Base-by-base conservation (phyloP, 2,329 filamentous ascomycete genomes). In the Phyllosticta citriasiana region DNA sequence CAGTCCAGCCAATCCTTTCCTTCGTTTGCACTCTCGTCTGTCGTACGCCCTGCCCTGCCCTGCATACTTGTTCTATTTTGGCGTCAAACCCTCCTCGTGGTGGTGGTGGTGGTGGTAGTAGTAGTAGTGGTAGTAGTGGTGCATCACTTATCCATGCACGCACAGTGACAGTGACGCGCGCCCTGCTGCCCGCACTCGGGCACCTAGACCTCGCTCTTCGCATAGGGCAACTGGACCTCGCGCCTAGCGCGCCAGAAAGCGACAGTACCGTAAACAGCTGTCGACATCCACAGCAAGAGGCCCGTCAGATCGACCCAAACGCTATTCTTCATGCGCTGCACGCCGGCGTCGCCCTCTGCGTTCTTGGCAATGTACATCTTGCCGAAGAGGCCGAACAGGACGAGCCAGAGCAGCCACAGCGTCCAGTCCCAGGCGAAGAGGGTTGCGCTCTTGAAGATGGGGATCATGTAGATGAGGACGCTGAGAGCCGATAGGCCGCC, bases 351-450 rank as follows among this genome's bases (percentile, higher is more conserved):
- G 14, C 85, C 85, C 70, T 88, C 79, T 0, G 86, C 72, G 62
- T 90, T 73, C 68, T 86, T 85, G 59, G 83, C 74, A 70, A 96
- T 88, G 78, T 87, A 96, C 80, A 93, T 84, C 67, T 82, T 85
- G 59, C 86, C 91, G 71, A 96, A 96, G 63, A 94, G 77, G 19
- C 90, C 91, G 72, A 96, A 96, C 5, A 94, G 79, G 1, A 85
- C 83, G 63, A 91, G 84, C 87, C 89, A 96, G 30, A 95, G 81
- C 64, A 94, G 78, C 67, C 40, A 51, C 9, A 57, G 35, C 35
- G 60, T 50, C 61, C 58, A 75, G 72, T 91, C 88, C 86, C 89
- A 91, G 57, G 79, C 75, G 69, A 89, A 88, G 59, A 84, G 76
- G 55, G 57, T 54, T 3, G 54, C 51, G 50, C 69, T 73, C 64